These are phyloP conservation scores for Colletotrichum abscissum DNA, from an alignment of 2,329 filamentous ascomycete species.

Conservation along the genomic window DNA sequence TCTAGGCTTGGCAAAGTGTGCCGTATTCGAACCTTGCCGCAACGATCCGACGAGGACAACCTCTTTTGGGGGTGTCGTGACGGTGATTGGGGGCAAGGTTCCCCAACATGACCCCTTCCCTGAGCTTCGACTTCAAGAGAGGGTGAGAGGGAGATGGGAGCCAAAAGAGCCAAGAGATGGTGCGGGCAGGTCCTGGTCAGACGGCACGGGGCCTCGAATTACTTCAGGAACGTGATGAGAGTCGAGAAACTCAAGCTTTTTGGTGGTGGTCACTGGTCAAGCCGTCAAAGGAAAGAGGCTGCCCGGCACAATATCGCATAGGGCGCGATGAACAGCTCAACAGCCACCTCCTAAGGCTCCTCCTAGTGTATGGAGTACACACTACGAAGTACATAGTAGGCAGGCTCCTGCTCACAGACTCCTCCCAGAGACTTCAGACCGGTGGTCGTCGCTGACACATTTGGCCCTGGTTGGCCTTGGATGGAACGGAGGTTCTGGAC, in stretches of 20 bases:
- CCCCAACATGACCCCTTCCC: conserved; percentile 18
- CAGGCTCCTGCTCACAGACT: conserved; percentile 4
- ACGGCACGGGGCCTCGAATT: conserved; percentile 2
- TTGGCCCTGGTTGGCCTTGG: conserved; percentile 7
- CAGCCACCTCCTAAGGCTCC: conserved; percentile 11
- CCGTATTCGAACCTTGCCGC: conserved; percentile 11
- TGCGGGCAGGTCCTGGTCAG: conserved; percentile 17
- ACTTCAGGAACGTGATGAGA: conserved; percentile 25
- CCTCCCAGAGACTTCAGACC: background rate
- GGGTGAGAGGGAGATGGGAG: background rate
- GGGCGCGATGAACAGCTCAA: conserved; percentile 28
- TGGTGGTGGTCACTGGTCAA: background rate
- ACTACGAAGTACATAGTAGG: too few relatives aligned
- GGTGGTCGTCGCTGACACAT: conserved; percentile 5
- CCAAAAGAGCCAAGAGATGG: conserved; percentile 12
- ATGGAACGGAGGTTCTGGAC: conserved; percentile 19
- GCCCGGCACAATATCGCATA: conserved; percentile 3
- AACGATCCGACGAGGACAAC: conserved; percentile 7
- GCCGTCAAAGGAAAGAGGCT: conserved; percentile 16
- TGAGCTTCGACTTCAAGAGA: background rate
- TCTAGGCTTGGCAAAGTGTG: conserved; percentile 15
- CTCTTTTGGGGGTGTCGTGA: background rate
- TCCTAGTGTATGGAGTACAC: too few relatives aligned
- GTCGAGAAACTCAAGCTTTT: background rate
- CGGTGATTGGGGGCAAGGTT: conserved; percentile 13